A percentile compares a stretch with the other conserved stretches of the same genome.
Evolutionary conservation across 2,329 filamentous ascomycete genomes (phyloP).

Genomic region (Monilinia fructicola): DNA sequence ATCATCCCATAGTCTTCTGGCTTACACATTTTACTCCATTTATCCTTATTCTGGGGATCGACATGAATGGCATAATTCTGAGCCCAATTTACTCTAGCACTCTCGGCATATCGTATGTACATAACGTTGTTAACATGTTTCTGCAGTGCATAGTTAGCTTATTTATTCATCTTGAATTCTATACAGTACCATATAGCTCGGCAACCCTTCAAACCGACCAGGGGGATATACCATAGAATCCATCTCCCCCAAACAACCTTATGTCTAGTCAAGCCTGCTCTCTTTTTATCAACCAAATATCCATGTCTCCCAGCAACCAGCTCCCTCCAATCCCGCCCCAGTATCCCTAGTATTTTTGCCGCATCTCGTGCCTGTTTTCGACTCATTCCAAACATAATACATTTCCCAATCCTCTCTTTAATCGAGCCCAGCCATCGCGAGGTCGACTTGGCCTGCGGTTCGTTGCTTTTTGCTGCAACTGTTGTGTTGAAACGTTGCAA

Average conservation of each 20-base stretch:
- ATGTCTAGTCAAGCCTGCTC: conserved; percentile 63
- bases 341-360: conserved; percentile 55
- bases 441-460: not conserved
- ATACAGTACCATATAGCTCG: not conserved
- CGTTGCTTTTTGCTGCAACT: not conserved
- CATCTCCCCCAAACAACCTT: conserved; percentile 82
- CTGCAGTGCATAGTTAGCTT: conserved; percentile 38
- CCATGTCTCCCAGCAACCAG: conserved; percentile 73
- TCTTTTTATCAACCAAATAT: conserved; percentile 63
- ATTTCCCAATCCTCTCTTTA: conserved; percentile 67
- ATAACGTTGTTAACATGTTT: conserved; percentile 85
- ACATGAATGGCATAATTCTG: conserved; percentile 64
- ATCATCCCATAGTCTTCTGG: conserved; percentile 71
- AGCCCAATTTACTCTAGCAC: conserved; percentile 75
- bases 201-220: conserved; percentile 3
- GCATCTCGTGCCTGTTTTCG: conserved; percentile 57
- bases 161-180: not conserved
- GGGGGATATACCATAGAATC: conserved; percentile 56
- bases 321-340: conserved; percentile 68
- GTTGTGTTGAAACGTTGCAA: conserved; percentile 1
- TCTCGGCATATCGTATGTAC: conserved; percentile 82
- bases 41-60: conserved; percentile 58
- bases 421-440: conserved; percentile 70
- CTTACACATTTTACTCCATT: conserved; percentile 70
- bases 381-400: conserved; percentile 71